Evolutionary conservation across 2,329 filamentous ascomycete species (phyloP), one percentile per base, ranked within the genome.

Genomic region (Ophiognomonia clavigignenti-juglandacearum): DNA sequence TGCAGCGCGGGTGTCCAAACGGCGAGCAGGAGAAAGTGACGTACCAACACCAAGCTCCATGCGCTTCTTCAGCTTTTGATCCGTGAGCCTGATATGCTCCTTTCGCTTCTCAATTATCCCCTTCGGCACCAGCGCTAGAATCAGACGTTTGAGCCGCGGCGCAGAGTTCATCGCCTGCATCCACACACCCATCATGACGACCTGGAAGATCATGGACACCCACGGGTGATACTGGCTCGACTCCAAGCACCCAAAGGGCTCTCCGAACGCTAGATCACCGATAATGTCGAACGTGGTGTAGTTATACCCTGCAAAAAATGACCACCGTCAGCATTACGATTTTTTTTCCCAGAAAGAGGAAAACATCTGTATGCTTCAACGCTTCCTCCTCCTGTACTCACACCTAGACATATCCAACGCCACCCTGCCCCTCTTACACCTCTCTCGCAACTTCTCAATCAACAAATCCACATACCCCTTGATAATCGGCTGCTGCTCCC

Each of bases 251-350:
- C 47, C 50, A n/a, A 52, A 52, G 9, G 50, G 19, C 27, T 52
- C 50, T 3, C 50, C 50, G 32, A 52, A 52, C 3, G 50, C 43
- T 23, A 52, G 27, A 22, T 52, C 49, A 14, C 49, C n/a, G n/a
- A n/a, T n/a, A n/a, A n/a, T n/a, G n/a, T n/a, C n/a, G n/a, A n/a
- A n/a, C n/a, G n/a, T n/a, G 46, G 50, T 49, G 29, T 49, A 49
- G 35, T 48, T 48, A 23, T 48, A 48, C 50, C 50, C 43, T 43
- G 22, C 22, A 23, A 26, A n/a, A 14, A n/a, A 34, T 9, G 23
- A 29, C 20, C 27, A n/a, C 7, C 16, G n/a, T 5, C 4, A 31
- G 10, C 5, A 13, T 31, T 31, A 11, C 29, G 10, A 6, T 31
- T 4, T 10, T 11, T 13, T 31, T 29, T 29, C 13, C 4, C 8